Conservation (phyloP, 1,284 basidiomycete species). For the Fistulinella cinereoalba region DNA sequence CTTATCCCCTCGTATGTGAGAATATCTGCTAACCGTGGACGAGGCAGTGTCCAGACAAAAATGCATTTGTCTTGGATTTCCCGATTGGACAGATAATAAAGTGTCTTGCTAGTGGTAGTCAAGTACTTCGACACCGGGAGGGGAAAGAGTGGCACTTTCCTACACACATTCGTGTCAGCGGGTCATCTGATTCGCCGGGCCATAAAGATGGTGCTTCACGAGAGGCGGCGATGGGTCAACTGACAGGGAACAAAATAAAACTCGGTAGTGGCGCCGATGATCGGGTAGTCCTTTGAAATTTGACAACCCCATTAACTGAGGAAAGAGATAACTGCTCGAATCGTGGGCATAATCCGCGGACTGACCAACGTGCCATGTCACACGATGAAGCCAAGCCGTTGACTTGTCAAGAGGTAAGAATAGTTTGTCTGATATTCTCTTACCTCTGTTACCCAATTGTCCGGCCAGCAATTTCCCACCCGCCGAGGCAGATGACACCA, state of each 20-base stretch:
- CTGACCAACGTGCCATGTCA: neutral
- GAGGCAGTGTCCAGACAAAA: constrained; percentile 28
- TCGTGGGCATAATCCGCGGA: constrained; percentile 7
- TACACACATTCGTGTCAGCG: constrained; percentile 8
- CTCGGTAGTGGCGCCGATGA: constrained; percentile 8
- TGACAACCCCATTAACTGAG: neutral
- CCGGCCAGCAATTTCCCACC: too few species aligned
- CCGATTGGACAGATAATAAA: constrained; percentile 8
- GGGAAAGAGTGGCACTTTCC: constrained; percentile 17
- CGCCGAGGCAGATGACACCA: too few species aligned
- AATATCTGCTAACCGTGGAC: constrained; percentile 11
- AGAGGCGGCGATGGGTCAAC: constrained; percentile 1
- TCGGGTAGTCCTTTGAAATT: constrained; percentile 7
- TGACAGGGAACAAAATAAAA: constrained; percentile 7
- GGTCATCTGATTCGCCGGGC: constrained; percentile 10
- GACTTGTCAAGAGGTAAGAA: constrained; percentile 12
- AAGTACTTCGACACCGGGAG: constrained; percentile 10
- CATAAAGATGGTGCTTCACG: too few species aligned
- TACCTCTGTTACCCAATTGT: neutral
- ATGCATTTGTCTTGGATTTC: constrained; percentile 23
- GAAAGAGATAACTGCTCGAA: neutral
- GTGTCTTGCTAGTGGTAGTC: constrained; percentile 15
- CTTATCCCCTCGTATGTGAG: constrained; percentile 19
- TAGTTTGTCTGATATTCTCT: neutral
- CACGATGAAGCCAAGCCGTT: constrained; percentile 7